phyloP scores from a whole-genome alignment of 768 basidiomycete species.

The Podaxis pistillaris region DNA sequence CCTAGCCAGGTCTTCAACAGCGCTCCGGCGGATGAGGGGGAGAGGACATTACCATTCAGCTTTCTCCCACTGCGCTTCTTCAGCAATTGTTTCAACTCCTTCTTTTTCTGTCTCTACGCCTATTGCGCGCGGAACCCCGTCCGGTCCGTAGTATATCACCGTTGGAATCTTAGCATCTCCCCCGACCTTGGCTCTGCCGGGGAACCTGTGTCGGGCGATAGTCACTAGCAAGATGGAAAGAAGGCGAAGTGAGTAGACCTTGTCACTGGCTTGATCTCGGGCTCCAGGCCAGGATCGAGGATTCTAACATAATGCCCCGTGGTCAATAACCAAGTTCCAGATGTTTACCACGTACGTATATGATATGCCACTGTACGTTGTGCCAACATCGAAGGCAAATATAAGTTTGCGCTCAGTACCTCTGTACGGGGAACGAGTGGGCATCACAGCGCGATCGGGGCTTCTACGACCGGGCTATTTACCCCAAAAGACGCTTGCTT shows the following conservation, averaged over 20 bases:
- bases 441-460: neutral
- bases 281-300: conserved; percentile 31
- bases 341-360: conserved; percentile 25
- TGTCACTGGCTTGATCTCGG: conserved; percentile 38
- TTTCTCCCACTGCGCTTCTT: conserved; percentile 14
- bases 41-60: conserved; percentile 13
- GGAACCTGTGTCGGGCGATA: conserved; percentile 16
- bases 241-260: conserved; percentile 27
- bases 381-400: conserved; percentile 47
- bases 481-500: neutral
- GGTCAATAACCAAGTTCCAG: neutral
- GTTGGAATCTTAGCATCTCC: conserved; percentile 37
- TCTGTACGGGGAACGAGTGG: conserved; percentile 28
- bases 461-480: neutral
- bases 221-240: neutral
- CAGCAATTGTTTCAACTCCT: conserved; percentile 13
- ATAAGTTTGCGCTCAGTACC: conserved; percentile 40
- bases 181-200: conserved; percentile 21
- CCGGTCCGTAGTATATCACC: conserved; percentile 30
- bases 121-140: neutral
- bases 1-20: conserved; percentile 4
- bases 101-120: conserved; percentile 16
- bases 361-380: conserved; percentile 46
- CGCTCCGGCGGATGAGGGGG: neutral
- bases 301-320: conserved; percentile 20